These are phyloP conservation scores for Litchi chinensis DNA, from an alignment of 345 rosid species.

Conservation along the genomic window DNA sequence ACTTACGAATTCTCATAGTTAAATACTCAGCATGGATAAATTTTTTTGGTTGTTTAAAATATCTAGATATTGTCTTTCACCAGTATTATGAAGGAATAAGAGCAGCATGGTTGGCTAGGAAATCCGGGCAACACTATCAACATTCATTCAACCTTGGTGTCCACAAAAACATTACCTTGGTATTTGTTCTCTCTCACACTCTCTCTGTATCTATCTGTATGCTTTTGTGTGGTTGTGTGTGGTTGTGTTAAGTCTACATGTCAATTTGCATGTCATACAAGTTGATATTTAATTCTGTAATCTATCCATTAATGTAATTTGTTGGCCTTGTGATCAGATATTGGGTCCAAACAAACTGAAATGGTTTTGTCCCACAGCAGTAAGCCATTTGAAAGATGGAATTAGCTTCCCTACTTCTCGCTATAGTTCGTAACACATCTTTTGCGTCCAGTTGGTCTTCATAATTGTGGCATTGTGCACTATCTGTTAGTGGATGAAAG, in stretches of 20 bases:
- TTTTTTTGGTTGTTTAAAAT: constrained; percentile 18
- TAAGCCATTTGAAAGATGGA: constrained; percentile 70
- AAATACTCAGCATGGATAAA: not conserved
- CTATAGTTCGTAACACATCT: constrained; percentile 36
- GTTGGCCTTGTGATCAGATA: constrained; percentile 49
- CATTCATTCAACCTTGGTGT: constrained; percentile 63
- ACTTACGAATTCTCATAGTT: constrained; percentile 3
- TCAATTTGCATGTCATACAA: not conserved
- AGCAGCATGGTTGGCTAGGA: constrained; percentile 77
- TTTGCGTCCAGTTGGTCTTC: not conserved
- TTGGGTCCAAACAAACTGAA: constrained; percentile 71
- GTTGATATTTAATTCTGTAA: not conserved
- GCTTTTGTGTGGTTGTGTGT: not conserved
- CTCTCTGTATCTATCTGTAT: not conserved
- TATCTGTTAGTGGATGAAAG: not conserved
- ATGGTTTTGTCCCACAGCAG: constrained; percentile 76
- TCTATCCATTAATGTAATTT: constrained; percentile 2
- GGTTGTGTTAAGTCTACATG: not conserved
- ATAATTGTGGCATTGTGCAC: not conserved
- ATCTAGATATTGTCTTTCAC: constrained; percentile 14
- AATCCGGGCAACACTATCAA: constrained; percentile 76
- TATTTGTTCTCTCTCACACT: constrained; percentile 31
- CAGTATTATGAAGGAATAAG: constrained; percentile 75
- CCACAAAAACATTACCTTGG: constrained; percentile 66
- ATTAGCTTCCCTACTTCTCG: constrained; percentile 51